Evolutionary conservation across 805 yeast genomes (phyloP), one percentile per base, ranked within the genome.

Genomic region (Zygosaccharomyces kombuchaensis): DNA sequence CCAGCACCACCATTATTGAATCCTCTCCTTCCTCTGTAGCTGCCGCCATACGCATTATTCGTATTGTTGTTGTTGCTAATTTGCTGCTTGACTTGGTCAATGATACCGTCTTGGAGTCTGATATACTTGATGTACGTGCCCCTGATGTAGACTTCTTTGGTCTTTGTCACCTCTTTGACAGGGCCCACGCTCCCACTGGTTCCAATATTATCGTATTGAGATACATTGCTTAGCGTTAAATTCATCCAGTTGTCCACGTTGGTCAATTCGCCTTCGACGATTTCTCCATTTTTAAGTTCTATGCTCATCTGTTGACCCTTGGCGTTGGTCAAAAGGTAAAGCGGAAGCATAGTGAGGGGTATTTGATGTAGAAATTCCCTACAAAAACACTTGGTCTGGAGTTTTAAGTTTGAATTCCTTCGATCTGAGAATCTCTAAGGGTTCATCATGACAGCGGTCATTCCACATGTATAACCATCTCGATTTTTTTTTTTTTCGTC

Each of bases 211-310:
- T 40, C 38, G 44, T 48, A 51, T 47, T 59, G 59, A 17, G 81
- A 77, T 12, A 84, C 97, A 52, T 89, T 82, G 27, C 74, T 74
- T 44, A 93, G 73, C 1, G 96, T 86, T 53, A 93, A 73, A 65
- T 93, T 93, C 99, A 93, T 93, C 89, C 95, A 87, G 32, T 87
- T 82, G 65, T 93, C 99, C 57, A 96, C 88, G 60, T 87, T 85
- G 45, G 80, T 78, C 48, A 93, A 72, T 46, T 77, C 78, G 41
- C 99, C 99, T 59, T 84, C 84, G 40, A 90, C 73, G 8, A 91
- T 82, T 59, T 87, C 96, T 27, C 98, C 96, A 46, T 84, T 82
- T 66, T 93, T 93, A 61, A 93, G 77, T 65, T 91, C 99, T 40
- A 93, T 87, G 59, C 84, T 75, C 59, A 93, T 76, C 31, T 89